Percentiles rank a stretch among this genome's conserved stretches.
phyloP scores from a whole-genome alignment of 257 asterid species.

The Solanum virginianum region DNA sequence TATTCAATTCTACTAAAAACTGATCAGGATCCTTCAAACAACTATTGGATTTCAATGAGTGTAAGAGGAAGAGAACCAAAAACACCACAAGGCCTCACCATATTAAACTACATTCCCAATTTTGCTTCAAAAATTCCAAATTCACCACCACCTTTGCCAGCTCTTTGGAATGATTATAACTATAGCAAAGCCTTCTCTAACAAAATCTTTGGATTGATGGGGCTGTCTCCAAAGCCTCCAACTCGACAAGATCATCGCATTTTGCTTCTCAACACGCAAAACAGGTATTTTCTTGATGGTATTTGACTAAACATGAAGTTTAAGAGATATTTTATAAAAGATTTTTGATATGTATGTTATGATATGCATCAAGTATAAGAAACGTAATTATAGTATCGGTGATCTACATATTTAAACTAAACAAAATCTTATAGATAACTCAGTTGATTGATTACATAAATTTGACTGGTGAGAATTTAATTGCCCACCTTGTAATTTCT shows the following conservation, averaged over 20 bases:
- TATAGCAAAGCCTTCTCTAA: constrained; percentile 41
- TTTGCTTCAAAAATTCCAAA: constrained; percentile 26
- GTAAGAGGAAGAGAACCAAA: constrained; percentile 68
- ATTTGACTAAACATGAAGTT: background rate
- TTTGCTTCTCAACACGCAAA: constrained; percentile 55
- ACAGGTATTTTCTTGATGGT: background rate
- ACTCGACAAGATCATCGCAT: constrained; percentile 19
- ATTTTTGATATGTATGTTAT: too few species aligned
- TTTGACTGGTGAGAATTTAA: too few species aligned
- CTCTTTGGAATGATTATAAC: constrained; percentile 54
- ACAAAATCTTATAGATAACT: too few species aligned
- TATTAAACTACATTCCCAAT: constrained; percentile 46
- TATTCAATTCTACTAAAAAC: constrained; percentile 59
- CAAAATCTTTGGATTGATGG: constrained; percentile 23
- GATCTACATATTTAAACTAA: background rate
- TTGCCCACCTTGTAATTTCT: too few species aligned
- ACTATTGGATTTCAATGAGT: constrained; percentile 48
- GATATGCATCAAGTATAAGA: too few species aligned
- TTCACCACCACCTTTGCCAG: constrained; percentile 40
- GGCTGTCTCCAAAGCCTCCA: constrained; percentile 46
- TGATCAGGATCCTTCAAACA: constrained; percentile 37
- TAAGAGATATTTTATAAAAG: too few species aligned
- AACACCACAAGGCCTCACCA: constrained; percentile 59
- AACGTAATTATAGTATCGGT: too few species aligned
- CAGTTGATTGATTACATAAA: too few species aligned